phyloP scores from a whole-genome alignment of 176 grass and related monocot species.

The Cenchrus americanus region DNA sequence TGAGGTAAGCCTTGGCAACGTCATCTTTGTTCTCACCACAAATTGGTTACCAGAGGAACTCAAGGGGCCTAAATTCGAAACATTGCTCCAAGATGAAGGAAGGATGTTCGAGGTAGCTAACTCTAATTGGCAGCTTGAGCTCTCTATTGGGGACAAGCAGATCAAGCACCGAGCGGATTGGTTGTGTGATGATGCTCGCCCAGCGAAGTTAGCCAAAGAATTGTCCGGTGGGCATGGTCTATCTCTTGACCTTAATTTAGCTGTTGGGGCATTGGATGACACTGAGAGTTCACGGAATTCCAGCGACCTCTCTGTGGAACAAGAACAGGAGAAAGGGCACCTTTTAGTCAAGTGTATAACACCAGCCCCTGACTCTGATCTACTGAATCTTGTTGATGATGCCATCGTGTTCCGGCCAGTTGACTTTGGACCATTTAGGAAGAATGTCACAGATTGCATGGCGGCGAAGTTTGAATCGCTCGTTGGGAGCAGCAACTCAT shows the following conservation, averaged over 20 bases:
- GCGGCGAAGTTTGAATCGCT: constrained; percentile 60
- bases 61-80: constrained; percentile 46
- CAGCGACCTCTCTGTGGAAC: constrained; percentile 88
- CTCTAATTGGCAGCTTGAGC: constrained; percentile 73
- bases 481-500: constrained; percentile 49
- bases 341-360: constrained; percentile 54
- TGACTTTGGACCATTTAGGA: constrained; percentile 61
- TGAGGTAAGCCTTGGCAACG: constrained; percentile 81
- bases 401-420: constrained; percentile 78
- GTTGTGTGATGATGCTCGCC: constrained; percentile 54
- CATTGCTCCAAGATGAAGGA: constrained; percentile 59
- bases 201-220: constrained; percentile 76
- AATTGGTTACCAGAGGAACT: constrained; percentile 81
- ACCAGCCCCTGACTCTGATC: constrained; percentile 53
- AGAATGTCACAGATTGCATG: constrained; percentile 63
- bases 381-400: constrained; percentile 69
- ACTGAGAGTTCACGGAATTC: constrained; percentile 82
- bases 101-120: constrained; percentile 68
- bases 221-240: constrained; percentile 45
- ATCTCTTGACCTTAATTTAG: constrained; percentile 84
- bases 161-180: constrained; percentile 80
- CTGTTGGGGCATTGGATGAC: constrained; percentile 66
- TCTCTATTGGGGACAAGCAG: constrained; percentile 59
- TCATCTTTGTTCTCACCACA: constrained; percentile 81
- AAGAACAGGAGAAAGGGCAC: constrained; percentile 74